Evolutionary conservation across 1,139 yeast species (phyloP), one percentile per base, ranked within the genome.

Genomic region (Candida sanyaensis): DNA sequence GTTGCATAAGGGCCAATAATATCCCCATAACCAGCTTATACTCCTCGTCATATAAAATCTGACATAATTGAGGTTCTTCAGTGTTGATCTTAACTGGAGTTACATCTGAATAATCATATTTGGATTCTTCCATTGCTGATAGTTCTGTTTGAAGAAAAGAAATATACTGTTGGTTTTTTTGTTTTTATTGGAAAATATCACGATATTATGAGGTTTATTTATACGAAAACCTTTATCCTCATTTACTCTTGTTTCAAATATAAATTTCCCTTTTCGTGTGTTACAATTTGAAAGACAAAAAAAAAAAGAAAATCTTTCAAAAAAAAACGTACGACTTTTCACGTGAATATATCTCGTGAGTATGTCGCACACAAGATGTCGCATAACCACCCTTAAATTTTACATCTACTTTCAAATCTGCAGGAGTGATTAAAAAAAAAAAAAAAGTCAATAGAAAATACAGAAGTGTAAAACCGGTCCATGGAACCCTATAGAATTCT

Each of bases 1-100:
- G 55, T 12, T 72, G 68, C 79, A 89, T 76, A 32, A 90, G 63
- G 0, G 88, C 85, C 23, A 90, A 70, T 27, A 88, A 66, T 5
- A 77, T 63, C 2, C 88, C 88, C 77, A 89, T 80, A 1, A 81
- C 74, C 13, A 64, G 55, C 52, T 72, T 75, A 68, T 88, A 93
- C 49, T 87, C 91, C 2, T 83, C 86, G 11, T 83, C 75, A 68
- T 93, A 95, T 57, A 89, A 69, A 46, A 93, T 93, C 49, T 81
- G 84, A 50, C 96, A 89, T 34, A 93, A 66, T 53, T 79, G 74
- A 1, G 78, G 77, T 63, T 74, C 77, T 47, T 76, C 74, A 30
- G 73, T 78, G 49, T 75, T 72, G 44, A 76, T 56, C n/a, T 64
- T 56, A 8, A 75, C 66, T 0, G 80, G 80, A 4, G 49, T 56